Percentiles rank a stretch among this genome's conserved stretches.
These are phyloP conservation scores for Quercus rubra DNA, from an alignment of 306 rosid species.

Conservation along the genomic window DNA sequence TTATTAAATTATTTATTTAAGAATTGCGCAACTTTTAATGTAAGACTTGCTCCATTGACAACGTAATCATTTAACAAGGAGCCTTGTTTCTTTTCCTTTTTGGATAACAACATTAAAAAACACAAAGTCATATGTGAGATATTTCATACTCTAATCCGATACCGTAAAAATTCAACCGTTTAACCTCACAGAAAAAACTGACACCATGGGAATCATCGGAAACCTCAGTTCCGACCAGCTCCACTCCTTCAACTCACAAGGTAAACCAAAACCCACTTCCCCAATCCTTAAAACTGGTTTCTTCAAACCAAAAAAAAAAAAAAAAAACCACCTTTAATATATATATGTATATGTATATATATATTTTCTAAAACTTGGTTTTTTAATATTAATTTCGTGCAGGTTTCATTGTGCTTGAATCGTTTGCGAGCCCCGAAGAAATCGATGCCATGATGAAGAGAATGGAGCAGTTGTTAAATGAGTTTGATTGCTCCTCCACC, in stretches of 20 bases:
- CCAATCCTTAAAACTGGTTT: not conserved
- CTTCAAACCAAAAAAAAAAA: too few species aligned
- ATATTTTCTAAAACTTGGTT: not conserved
- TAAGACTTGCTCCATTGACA: too few species aligned
- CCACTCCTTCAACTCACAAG: constrained; percentile 63
- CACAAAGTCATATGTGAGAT: too few species aligned
- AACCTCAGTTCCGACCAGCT: constrained; percentile 54
- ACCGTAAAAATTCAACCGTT: not conserved
- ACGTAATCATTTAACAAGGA: too few species aligned
- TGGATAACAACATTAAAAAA: too few species aligned
- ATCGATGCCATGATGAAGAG: constrained; percentile 63
- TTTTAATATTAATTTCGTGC: not conserved
- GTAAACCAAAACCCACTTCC: constrained; percentile 12
- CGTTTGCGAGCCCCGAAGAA: constrained; percentile 57
- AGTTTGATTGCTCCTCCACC: constrained; percentile 69
- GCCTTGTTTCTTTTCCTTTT: too few species aligned
- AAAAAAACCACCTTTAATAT: too few species aligned
- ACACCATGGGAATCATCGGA: constrained; percentile 43
- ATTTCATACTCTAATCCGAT: too few species aligned
- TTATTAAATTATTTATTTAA: too few species aligned
- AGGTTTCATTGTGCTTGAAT: constrained; percentile 84
- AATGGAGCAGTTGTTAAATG: constrained; percentile 69
- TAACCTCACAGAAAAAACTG: not conserved
- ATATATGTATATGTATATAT: too few species aligned
- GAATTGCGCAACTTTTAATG: too few species aligned